A percentile compares a stretch with the other conserved stretches of the same genome.
These are phyloP conservation scores for Penicillium glabrum DNA, from an alignment of 2,329 filamentous ascomycete genomes.

Conservation along the genomic window DNA sequence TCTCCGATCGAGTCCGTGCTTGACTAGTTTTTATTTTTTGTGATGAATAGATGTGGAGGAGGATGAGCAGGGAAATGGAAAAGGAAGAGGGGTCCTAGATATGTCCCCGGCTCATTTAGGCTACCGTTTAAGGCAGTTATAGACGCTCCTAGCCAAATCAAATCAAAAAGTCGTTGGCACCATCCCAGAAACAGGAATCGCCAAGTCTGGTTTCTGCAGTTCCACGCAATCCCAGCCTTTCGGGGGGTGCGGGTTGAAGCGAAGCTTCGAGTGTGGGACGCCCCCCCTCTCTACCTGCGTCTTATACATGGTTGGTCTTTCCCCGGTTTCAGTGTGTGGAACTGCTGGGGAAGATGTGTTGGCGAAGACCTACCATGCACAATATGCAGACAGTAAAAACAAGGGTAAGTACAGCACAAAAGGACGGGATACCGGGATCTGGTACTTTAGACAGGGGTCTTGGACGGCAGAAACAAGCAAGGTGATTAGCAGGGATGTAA, in stretches of 20 bases:
- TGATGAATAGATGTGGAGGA: neutral
- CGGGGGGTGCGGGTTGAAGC: conserved; percentile 2
- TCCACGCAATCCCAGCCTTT: conserved; percentile 12
- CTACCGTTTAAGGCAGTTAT: neutral
- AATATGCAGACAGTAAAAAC: too few species aligned
- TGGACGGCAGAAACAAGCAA: neutral
- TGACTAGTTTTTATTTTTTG: neutral
- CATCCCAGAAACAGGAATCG: neutral
- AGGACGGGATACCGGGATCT: neutral
- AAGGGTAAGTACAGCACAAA: neutral
- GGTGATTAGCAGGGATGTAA: neutral
- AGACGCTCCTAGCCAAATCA: neutral
- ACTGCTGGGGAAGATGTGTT: neutral
- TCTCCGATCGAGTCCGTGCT: neutral
- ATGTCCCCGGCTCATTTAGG: neutral
- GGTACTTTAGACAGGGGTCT: neutral
- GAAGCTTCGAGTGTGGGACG: conserved; percentile 6
- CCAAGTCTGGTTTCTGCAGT: conserved; percentile 7
- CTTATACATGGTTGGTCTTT: neutral
- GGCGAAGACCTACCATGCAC: neutral
- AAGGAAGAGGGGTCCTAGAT: neutral
- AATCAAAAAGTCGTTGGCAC: neutral
- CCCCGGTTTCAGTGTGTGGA: neutral
- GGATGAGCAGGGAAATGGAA: neutral
- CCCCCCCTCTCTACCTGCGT: neutral